Percentiles rank a stretch among this genome's conserved stretches.
phyloP scores from a whole-genome alignment of 345 rosid genomes.

The Dipteronia dyeriana region DNA sequence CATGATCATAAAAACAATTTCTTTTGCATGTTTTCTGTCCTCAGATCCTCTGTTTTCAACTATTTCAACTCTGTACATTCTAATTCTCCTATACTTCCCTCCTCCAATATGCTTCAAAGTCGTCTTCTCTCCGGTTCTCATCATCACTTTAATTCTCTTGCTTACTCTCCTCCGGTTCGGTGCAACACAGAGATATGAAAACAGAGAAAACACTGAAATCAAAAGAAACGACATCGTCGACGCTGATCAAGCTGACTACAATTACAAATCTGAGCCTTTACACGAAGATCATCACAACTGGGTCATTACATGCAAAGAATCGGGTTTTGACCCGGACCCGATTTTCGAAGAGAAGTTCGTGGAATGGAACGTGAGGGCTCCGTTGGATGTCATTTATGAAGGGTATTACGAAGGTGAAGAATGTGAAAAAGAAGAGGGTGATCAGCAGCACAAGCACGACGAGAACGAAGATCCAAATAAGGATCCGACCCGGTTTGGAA shows the following conservation, averaged over 20 bases:
- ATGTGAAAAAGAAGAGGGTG: slow-evolving; percentile 22
- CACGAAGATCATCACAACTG: slow-evolving; percentile 15
- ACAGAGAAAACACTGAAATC: background rate
- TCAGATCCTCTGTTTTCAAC: slow-evolving; percentile 57
- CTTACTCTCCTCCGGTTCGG: slow-evolving; percentile 59
- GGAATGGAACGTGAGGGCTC: slow-evolving; percentile 80
- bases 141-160: slow-evolving; percentile 48
- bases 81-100: slow-evolving; percentile 61
- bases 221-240: background rate
- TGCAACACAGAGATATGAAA: slow-evolving; percentile 27
- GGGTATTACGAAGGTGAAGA: slow-evolving; percentile 51
- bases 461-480: slow-evolving; percentile 7
- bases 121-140: slow-evolving; percentile 52
- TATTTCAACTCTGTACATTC: slow-evolving; percentile 48
- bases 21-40: slow-evolving; percentile 15
- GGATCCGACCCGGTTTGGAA: slow-evolving; percentile 23
- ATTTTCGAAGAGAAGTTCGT: slow-evolving; percentile 43
- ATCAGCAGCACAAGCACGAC: too few species aligned
- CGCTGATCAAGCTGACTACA: background rate
- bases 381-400: slow-evolving; percentile 82
- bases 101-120: slow-evolving; percentile 21
- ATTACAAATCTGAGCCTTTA: background rate
- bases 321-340: slow-evolving; percentile 10
- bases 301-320: slow-evolving; percentile 20
- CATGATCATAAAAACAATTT: slow-evolving; percentile 7